Base-by-base conservation (phyloP, 306 rosid genomes). In the Casuarina cunninghamiana region DNA sequence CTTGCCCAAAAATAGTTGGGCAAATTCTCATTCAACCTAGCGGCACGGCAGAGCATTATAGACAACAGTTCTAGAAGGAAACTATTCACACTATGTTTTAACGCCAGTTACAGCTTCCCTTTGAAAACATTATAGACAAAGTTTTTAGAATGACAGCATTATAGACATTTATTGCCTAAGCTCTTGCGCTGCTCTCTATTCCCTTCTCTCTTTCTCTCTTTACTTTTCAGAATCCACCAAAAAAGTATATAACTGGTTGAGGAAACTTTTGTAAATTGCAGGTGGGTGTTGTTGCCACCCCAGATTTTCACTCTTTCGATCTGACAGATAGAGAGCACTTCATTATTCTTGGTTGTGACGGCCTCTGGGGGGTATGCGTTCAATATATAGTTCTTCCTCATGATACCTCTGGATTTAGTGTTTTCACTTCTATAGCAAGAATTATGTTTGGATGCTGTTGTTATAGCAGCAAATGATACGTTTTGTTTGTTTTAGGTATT, bases 321-420 rank as follows among this genome's bases (percentile, higher is more conserved):
- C 84, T 93, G 38, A 90, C 93, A 43, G 86, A 83, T 58, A 86
- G 93, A 83, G 98, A 90, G 76, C 91, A 81, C 81, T 94, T 94
- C 87, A 89, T 94, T 66, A 91, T 94, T 82, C 97, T 94, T 79
- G 98, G 98, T 71, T 94, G 97, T 51, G 97, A 94, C 78, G 96
- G 98, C 84, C 89, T 94, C 78, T 94, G 98, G 97, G 98, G 96
- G 84, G 98, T 94, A 86, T 72, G 83, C 61, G 71, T 62, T 71
- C 46, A 19, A 26, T 75, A 76, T 68, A 39, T 69, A 10, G 73
- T 50, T 37, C 53, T 12, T 7, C 53, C 6, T 16, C 65, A 2
- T 44, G 2, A 6, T 48, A 67, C n/a, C 44, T 71, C 16, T 71
- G 6, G 37, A 15, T 37, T 26, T 54, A 19, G 46, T 73, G 37